phyloP scores from a whole-genome alignment of 2,329 filamentous ascomycete genomes.

The Penicillium sp. region DNA sequence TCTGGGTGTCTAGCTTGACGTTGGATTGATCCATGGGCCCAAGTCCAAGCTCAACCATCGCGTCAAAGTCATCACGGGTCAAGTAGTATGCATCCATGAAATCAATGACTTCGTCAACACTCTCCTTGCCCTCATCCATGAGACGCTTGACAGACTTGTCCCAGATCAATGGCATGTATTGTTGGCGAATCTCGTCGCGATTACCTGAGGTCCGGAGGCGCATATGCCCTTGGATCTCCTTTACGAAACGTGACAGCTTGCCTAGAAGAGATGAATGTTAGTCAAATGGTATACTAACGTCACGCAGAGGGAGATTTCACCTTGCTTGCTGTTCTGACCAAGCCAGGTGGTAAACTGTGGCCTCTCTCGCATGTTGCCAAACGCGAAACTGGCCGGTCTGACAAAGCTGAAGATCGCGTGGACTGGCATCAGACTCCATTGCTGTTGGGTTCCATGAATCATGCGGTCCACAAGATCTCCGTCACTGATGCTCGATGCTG shows the following conservation, averaged over 20 bases:
- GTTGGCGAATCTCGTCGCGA: constrained; percentile 88
- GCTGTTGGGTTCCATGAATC: constrained; percentile 97
- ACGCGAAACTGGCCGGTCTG: constrained; percentile 80
- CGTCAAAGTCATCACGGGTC: constrained; percentile 92
- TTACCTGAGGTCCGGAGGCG: constrained; percentile 86
- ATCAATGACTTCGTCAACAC: constrained; percentile 79
- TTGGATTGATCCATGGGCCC: constrained; percentile 76
- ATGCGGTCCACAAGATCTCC: constrained; percentile 94
- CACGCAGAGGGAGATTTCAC: constrained; percentile 49
- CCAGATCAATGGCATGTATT: constrained; percentile 90
- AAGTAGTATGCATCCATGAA: constrained; percentile 97
- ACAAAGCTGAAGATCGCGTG: constrained; percentile 97
- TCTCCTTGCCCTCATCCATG: constrained; percentile 76
- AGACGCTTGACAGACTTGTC: constrained; percentile 74
- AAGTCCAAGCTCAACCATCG: constrained; percentile 85
- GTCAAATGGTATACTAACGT: constrained; percentile 1
- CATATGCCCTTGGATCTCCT: constrained; percentile 98
- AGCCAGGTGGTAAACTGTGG: constrained; percentile 89
- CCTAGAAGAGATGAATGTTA: constrained; percentile 32
- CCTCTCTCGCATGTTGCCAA: constrained; percentile 71
- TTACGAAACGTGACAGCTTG: constrained; percentile 75
- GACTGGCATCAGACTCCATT: constrained; percentile 97
- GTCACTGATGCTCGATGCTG: constrained; percentile 94
- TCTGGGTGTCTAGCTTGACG: constrained; percentile 78
- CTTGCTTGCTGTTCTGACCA: constrained; percentile 87